phyloP scores from a whole-genome alignment of 768 basidiomycete species.

The Suillus paluster region DNA sequence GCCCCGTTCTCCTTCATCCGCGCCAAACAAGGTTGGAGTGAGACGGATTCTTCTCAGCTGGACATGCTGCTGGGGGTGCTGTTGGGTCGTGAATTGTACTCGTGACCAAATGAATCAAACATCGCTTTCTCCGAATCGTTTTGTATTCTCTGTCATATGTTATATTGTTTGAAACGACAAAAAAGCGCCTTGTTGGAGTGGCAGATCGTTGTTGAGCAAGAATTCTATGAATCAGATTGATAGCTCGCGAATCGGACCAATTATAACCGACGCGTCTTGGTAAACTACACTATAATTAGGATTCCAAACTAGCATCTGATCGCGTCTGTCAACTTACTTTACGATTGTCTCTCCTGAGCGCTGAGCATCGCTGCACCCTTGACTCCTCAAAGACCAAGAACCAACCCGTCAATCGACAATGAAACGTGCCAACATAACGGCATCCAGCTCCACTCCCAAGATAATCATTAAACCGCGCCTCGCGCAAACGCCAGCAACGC shows the following conservation, averaged over 20 bases:
- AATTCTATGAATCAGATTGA: not conserved
- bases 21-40: slow-evolving; percentile 4
- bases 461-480: slow-evolving; percentile 47
- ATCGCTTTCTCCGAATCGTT: slow-evolving; percentile 10
- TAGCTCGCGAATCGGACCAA: not conserved
- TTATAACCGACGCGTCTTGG: not conserved
- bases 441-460: slow-evolving; percentile 33
- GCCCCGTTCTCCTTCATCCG: slow-evolving; percentile 8
- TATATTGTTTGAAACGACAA: not conserved
- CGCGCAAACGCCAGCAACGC: slow-evolving; percentile 23
- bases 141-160: not conserved
- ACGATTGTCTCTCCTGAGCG: not conserved
- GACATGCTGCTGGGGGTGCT: slow-evolving; percentile 11
- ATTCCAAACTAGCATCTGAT: not conserved
- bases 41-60: slow-evolving; percentile 9
- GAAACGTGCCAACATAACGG: slow-evolving; percentile 23
- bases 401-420: slow-evolving; percentile 10
- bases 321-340: not conserved
- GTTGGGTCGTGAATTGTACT: slow-evolving; percentile 12
- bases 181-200: not conserved
- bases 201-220: not conserved
- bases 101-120: slow-evolving; percentile 14
- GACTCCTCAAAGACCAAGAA: not conserved
- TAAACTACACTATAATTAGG: too few relatives aligned
- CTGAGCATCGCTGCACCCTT: not conserved